Evolutionary conservation across 1,284 basidiomycete genomes (phyloP).

Genomic region (Stereum hirsutum): DNA sequence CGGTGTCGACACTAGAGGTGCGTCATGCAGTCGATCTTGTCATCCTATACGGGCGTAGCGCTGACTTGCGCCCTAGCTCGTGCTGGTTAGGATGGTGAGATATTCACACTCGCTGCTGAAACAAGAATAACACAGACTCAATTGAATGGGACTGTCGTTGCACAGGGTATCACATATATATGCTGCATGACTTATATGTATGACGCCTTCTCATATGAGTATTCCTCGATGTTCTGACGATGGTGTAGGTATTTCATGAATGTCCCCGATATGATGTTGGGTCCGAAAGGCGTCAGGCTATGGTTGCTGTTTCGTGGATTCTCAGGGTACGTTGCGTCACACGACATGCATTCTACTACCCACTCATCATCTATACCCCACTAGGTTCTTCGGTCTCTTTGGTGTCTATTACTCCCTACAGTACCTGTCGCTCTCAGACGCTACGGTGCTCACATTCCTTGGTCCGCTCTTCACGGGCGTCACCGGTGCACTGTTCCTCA

Average conservation of each 20-base stretch:
- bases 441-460: conserved; percentile 71
- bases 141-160: no score
- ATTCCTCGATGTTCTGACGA: not conserved
- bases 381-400: conserved; percentile 54
- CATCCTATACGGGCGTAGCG: no score
- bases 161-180: conserved; percentile 35
- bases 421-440: conserved; percentile 54
- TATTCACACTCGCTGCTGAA: not conserved
- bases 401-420: conserved; percentile 64
- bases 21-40: no score
- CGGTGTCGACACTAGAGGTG: conserved; percentile 50
- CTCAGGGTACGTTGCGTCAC: conserved; percentile 37
- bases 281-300: conserved; percentile 57
- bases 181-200: conserved; percentile 37
- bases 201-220: conserved; percentile 6
- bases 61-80: conserved; percentile 21
- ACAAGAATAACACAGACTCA: not conserved
- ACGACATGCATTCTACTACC: not conserved
- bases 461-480: conserved; percentile 61
- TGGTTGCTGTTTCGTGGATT: conserved; percentile 53
- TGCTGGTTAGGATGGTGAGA: conserved; percentile 41
- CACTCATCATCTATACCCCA: conserved; percentile 14
- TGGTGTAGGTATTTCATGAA: conserved; percentile 33
- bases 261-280: conserved; percentile 57
- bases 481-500: conserved; percentile 59